Base-by-base conservation (phyloP, 2,329 filamentous ascomycete species). In the Pseudocercospora macadamiae region DNA sequence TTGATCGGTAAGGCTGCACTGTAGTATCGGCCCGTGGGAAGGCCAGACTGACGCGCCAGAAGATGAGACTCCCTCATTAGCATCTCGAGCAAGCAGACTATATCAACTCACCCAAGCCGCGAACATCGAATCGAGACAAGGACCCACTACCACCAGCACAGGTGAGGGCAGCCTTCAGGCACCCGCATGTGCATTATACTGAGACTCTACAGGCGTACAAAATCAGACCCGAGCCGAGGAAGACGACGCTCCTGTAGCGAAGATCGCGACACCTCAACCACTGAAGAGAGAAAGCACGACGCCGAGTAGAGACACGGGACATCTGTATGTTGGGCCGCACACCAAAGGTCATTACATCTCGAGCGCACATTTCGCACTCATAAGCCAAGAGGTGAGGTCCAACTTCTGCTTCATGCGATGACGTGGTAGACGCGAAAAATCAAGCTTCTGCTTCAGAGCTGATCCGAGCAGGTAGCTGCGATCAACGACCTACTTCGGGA, bases 341-440 rank as follows among this genome's bases (percentile, higher is more conserved):
- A 65, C 63, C 39, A 65, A 65, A 48, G 61, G 63, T 3, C 60
- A 63, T 16, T 65, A 65, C 44, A 63, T 65, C 16, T 65, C 63
- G 10, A 59, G 55, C 34, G 61, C 60, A 9, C 61, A 65, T 26
- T 65, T 65, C 34, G 63, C 63, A 16, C 47, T 63, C n/a, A 63
- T 65, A 23, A 57, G 57, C 26, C 60, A 63, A 49, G 63, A 65
- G 54, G 62, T 60, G 44, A 47, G 53, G 18, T 14, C 2, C 36
- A 23, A 18, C 28, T 21, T 21, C 18, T 6, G 4, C 10, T 4
- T 12, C 12, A 16, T 16, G 25, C 9, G 12, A 4, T 16, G 4
- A 8, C 6, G n/a, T 18, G 34, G 14, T n/a, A n/a, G 3, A n/a
- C 34, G 34, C 34, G 18, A 9, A 4, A n/a, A n/a, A n/a, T n/a